Evolutionary conservation across 1,139 yeast genomes (phyloP), one percentile per base, ranked within the genome.

Genomic region (Geotrichum candidum): DNA sequence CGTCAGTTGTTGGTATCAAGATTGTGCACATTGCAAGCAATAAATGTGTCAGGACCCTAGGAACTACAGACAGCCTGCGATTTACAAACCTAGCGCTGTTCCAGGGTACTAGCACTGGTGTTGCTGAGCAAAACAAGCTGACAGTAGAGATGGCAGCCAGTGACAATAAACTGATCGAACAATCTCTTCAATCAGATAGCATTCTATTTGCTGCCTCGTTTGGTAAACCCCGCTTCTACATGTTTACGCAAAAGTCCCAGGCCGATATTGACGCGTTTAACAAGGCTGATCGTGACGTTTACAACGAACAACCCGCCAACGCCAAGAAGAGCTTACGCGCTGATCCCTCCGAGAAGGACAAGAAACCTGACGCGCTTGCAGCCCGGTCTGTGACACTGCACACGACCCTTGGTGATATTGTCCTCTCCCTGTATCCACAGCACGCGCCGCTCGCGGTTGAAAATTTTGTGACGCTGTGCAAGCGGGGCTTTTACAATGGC

Each of bases 341-440:
- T 31, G 53, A 45, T 22, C 53, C 51, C n/a, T 33, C 57, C 53
- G 22, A 54, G 13, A n/a, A 27, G 18, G 23, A 11, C 25, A 35
- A 53, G 25, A 61, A 61, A 41, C 60, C 60, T 13, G 54, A 50
- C 4, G 56, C 58, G 25, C 54, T 57, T 7, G 53, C 51, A 25
- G 56, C 25, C 3, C 38, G 51, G 22, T 54, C 57, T 62, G 68
- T 69, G 58, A 67, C 74, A 0, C 65, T 81, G 15, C 83, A 81
- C 65, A 81, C 84, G 0, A 75, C 81, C 0, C 57, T 74, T 25
- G 84, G 84, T 4, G 84, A 81, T 66, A 79, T 81, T 35, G 72
- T 70, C 48, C 65, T 82, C 46, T 67, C 72, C 33, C 67, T 81
- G n/a, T 78, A 68, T 65, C 75, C 76, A 1, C 68, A 72, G 50